These are phyloP conservation scores for Globisporangium canariense DNA, from an alignment of 352 stramenopile species.

Conservation along the genomic window DNA sequence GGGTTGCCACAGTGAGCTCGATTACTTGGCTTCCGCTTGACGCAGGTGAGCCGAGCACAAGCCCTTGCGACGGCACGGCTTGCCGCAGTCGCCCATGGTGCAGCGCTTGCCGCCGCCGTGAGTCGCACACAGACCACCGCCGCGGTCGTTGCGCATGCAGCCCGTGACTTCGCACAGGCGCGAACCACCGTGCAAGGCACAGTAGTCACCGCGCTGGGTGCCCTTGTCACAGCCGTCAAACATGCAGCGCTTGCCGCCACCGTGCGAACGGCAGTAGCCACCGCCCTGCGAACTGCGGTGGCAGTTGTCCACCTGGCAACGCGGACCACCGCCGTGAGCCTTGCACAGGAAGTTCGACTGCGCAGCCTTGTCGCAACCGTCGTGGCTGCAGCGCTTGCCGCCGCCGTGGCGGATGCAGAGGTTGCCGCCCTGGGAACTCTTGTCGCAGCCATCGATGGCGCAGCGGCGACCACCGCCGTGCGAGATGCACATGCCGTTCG, in stretches of 20 bases:
- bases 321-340: constrained; percentile 77
- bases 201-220: constrained; percentile 85
- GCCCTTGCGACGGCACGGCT: constrained; percentile 78
- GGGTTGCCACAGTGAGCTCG: constrained; percentile 4
- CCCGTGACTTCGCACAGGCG: constrained; percentile 75
- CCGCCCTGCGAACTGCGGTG: constrained; percentile 72
- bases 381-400: constrained; percentile 73
- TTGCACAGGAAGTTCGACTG: constrained; percentile 88
- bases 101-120: constrained; percentile 87
- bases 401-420: constrained; percentile 86
- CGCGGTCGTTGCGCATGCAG: constrained; percentile 85
- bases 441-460: constrained; percentile 71
- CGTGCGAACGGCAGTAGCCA: constrained; percentile 82
- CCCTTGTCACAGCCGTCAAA: constrained; percentile 84
- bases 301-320: constrained; percentile 70
- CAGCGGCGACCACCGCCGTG: constrained; percentile 80
- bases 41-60: constrained; percentile 79
- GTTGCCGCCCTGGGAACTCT: constrained; percentile 78
- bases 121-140: constrained; percentile 67
- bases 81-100: constrained; percentile 54
- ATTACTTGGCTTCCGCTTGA: constrained; percentile 31
- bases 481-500: constrained; percentile 82
- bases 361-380: constrained; percentile 76
- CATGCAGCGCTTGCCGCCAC: constrained; percentile 84
- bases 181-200: constrained; percentile 79